These are phyloP conservation scores for Phialophora expanda DNA, from an alignment of 2,329 filamentous ascomycete species.

Conservation along the genomic window DNA sequence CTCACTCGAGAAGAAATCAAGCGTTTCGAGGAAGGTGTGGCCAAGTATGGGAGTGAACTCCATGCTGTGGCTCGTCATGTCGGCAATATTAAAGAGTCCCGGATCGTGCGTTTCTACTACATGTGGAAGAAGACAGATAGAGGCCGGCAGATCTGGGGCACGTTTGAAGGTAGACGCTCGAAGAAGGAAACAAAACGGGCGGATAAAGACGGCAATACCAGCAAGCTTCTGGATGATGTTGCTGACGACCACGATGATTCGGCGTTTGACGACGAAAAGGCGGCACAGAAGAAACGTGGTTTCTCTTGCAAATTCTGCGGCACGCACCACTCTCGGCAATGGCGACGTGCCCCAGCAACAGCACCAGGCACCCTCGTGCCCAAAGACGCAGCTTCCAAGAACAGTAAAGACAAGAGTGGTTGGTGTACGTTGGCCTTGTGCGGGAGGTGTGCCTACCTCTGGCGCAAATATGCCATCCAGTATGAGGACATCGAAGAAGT, in stretches of 20 bases:
- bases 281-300: constrained; percentile 73
- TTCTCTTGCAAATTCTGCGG: constrained; percentile 96
- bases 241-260: constrained; percentile 94
- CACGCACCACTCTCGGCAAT: constrained; percentile 79
- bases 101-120: constrained; percentile 93
- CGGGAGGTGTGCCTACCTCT: constrained; percentile 85
- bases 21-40: constrained; percentile 88
- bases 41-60: constrained; percentile 89
- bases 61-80: constrained; percentile 82
- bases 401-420: constrained; percentile 74
- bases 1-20: constrained; percentile 78
- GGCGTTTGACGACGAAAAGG: constrained; percentile 90
- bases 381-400: constrained; percentile 67
- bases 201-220: constrained; percentile 66
- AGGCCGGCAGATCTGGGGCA: constrained; percentile 87
- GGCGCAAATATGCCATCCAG: constrained; percentile 93
- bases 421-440: constrained; percentile 83
- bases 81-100: constrained; percentile 73
- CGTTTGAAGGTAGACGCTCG: constrained; percentile 82
- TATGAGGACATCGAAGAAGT: constrained; percentile 95
- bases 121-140: constrained; percentile 94
- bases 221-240: constrained; percentile 87
- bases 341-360: constrained; percentile 84
- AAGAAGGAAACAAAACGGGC: constrained; percentile 77
- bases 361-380: constrained; percentile 72